Conservation (phyloP, 2,329 filamentous ascomycete genomes). For the Cladosporium oxysporum region DNA sequence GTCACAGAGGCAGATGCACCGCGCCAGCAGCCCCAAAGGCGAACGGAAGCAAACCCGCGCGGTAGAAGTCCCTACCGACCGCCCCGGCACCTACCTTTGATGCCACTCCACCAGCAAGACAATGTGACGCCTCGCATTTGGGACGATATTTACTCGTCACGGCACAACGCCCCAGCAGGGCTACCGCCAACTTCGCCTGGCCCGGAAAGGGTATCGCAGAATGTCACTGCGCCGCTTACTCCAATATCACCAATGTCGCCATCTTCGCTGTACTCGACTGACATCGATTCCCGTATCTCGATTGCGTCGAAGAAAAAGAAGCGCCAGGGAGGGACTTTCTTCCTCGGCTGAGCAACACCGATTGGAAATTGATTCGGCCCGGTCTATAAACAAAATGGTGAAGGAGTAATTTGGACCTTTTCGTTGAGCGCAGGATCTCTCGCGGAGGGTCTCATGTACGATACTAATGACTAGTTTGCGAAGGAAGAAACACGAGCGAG, state of each 20-base stretch:
- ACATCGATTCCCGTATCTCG: neutral
- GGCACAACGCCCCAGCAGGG: slow-evolving; percentile 1
- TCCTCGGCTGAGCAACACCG: neutral
- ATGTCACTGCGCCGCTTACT: neutral
- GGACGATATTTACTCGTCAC: neutral
- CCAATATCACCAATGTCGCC: slow-evolving; percentile 9
- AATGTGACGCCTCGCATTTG: slow-evolving; percentile 5
- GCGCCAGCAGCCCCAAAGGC: neutral
- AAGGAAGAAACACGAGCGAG: neutral
- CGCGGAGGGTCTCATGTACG: neutral
- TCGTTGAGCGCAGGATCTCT: neutral
- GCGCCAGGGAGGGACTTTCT: slow-evolving; percentile 8
- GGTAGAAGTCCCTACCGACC: neutral
- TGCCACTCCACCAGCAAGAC: neutral
- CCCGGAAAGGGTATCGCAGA: neutral
- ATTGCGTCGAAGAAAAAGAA: neutral
- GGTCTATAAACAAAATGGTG: neutral
- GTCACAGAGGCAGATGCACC: neutral
- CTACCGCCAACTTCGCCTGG: neutral
- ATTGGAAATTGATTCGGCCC: neutral
- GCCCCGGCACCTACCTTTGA: slow-evolving; percentile 5
- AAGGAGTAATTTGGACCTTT: neutral
- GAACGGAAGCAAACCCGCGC: neutral
- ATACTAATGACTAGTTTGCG: neutral
- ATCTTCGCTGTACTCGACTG: neutral